Evolutionary conservation across 2,329 filamentous ascomycete genomes (phyloP), one percentile per base, ranked within the genome.

Genomic region (Cordyceps pruinosa): DNA sequence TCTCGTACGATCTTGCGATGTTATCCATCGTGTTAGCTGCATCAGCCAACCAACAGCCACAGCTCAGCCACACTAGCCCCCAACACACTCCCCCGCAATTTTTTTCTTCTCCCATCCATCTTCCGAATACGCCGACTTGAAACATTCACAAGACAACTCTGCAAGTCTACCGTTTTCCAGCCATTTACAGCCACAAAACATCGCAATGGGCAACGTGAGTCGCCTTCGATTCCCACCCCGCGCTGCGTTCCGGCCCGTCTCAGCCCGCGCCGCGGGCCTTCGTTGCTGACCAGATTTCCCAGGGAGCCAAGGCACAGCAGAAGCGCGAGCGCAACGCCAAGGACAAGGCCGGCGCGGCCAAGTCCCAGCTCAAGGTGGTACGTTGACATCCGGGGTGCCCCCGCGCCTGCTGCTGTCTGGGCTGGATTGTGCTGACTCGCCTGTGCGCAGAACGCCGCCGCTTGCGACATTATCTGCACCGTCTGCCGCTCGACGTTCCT

Each of bases 401-500:
- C 25, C 26, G n/a, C 10, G 15, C n/a, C n/a, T n/a, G n/a, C n/a
- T n/a, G n/a, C n/a, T n/a, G n/a, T n/a, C n/a, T n/a, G n/a, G n/a
- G n/a, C n/a, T n/a, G n/a, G n/a, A n/a, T n/a, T n/a, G n/a, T n/a
- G n/a, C n/a, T n/a, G n/a, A n/a, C n/a, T 21, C 26, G 17, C 6
- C 37, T 19, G 13, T 5, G 39, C 25, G 34, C 63, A 89, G 86
- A 91, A 91, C 75, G 78, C 81, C 65, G 78, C 85, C 64, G 88
- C 88, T 59, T 88, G 85, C 77, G 85, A 82, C 68, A 89, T 91
- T 72, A 86, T 89, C 72, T 92, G 88, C 80, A 75, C 82, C 63
- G 77, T 84, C 66, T 92, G 88, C 86, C 88, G 85, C 74, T 82
- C 86, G 65, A 88, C 87, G 30, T 91, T 92, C 76, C 80, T 91